A percentile compares a stretch with the other conserved stretches of the same genome.
Conservation (phyloP, 2,329 filamentous ascomycete species). For the Xylaria sp. region DNA sequence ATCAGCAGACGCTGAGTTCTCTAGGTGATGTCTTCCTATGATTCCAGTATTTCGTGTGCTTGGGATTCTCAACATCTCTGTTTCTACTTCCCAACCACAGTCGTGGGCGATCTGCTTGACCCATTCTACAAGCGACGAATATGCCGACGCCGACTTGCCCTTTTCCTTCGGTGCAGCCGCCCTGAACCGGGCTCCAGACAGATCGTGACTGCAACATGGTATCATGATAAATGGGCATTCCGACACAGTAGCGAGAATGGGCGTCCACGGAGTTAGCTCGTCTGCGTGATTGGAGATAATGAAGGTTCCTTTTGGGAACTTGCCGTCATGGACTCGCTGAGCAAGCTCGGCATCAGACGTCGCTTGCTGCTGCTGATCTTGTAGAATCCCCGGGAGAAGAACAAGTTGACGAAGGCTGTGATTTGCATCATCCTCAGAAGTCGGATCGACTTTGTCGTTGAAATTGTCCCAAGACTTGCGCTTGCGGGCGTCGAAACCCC, state of each 20-base stretch:
- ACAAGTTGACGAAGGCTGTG: slow-evolving; percentile 56
- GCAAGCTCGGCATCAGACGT: slow-evolving; percentile 36
- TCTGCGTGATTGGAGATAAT: slow-evolving; percentile 98
- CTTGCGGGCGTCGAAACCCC: slow-evolving; percentile 89
- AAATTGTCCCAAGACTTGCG: slow-evolving; percentile 88
- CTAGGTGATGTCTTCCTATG: slow-evolving; percentile 68
- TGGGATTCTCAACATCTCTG: slow-evolving; percentile 88
- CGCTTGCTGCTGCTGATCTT: slow-evolving; percentile 22
- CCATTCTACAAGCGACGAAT: slow-evolving; percentile 85
- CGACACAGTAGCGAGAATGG: slow-evolving; percentile 81
- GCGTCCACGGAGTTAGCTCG: slow-evolving; percentile 95
- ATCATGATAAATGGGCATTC: slow-evolving; percentile 88
- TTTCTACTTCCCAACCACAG: slow-evolving; percentile 80
- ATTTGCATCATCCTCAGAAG: slow-evolving; percentile 40
- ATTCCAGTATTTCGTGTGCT: slow-evolving; percentile 89
- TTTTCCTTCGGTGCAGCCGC: slow-evolving; percentile 66
- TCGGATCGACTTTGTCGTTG: slow-evolving; percentile 34
- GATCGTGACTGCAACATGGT: slow-evolving; percentile 91
- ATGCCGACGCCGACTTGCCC: slow-evolving; percentile 71
- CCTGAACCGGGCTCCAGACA: slow-evolving; percentile 79
- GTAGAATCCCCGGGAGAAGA: slow-evolving; percentile 59
- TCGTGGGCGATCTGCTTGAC: slow-evolving; percentile 74
- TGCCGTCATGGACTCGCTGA: slow-evolving; percentile 63
- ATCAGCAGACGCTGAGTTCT: slow-evolving; percentile 49
- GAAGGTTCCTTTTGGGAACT: slow-evolving; percentile 80